Conservation (phyloP, 805 yeast genomes). For the Teunomyces gatunensis region DNA sequence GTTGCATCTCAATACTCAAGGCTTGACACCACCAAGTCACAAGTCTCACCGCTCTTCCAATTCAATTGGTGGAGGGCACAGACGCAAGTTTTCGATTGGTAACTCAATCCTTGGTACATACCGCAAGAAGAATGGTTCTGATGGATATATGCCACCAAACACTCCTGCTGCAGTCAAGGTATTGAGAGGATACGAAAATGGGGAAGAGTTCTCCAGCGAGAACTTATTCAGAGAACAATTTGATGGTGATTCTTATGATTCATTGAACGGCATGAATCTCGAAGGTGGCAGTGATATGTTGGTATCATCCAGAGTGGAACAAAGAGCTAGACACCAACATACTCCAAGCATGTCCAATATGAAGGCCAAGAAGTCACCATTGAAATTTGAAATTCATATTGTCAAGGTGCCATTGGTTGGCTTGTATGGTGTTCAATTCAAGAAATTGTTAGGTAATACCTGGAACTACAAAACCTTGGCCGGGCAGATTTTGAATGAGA, state of each 20-base stretch:
- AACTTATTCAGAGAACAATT: conserved; percentile 21
- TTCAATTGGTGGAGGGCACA: conserved; percentile 42
- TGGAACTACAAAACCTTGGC: conserved; percentile 94
- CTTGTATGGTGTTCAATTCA: conserved; percentile 90
- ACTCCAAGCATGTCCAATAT: conserved; percentile 23
- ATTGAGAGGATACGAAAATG: conserved; percentile 24
- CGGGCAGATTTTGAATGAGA: conserved; percentile 71
- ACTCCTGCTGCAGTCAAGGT: conserved; percentile 53
- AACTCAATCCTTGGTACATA: conserved; percentile 49
- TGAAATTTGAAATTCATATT: conserved; percentile 85
- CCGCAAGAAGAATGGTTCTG: conserved; percentile 48
- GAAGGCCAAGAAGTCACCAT: conserved; percentile 44
- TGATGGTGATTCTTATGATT: conserved; percentile 60
- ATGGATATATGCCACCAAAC: conserved; percentile 45
- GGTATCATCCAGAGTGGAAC: conserved; percentile 57
- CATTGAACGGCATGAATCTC: conserved; percentile 48
- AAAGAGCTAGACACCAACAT: conserved; percentile 38
- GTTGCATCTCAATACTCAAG: conserved; percentile 27
- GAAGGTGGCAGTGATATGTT: conserved; percentile 61
- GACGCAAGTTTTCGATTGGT: conserved; percentile 65
- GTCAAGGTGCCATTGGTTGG: conserved; percentile 91
- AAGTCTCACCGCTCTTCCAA: conserved; percentile 39
- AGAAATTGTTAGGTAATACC: conserved; percentile 88
- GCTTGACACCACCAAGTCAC: conserved; percentile 27
- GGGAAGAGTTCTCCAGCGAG: conserved; percentile 30